Percentiles rank a stretch among this genome's conserved stretches.
Evolutionary conservation across 2,329 filamentous ascomycete genomes (phyloP).

Genomic region (Fusarium equiseti): DNA sequence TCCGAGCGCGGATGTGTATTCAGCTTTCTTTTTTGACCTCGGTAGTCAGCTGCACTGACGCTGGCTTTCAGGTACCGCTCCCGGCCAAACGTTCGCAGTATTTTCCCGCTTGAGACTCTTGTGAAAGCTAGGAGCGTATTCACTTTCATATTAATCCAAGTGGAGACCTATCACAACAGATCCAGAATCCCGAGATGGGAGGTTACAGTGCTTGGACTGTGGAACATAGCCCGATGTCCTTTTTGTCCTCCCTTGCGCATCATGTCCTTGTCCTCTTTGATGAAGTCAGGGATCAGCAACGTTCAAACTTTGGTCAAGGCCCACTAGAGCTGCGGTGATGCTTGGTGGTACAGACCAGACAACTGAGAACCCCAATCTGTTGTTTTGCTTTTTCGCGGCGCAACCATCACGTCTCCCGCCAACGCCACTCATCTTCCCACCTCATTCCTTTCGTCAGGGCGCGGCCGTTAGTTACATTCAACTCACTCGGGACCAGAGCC

Average conservation of each 20-base stretch:
- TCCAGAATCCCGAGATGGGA: conserved; percentile 29
- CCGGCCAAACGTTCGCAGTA: conserved; percentile 27
- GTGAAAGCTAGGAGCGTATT: conserved; percentile 19
- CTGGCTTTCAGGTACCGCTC: conserved; percentile 4
- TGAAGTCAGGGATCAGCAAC: conserved; percentile 31
- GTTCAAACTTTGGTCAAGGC: conserved; percentile 41
- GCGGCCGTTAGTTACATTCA: conserved; percentile 43
- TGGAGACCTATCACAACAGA: conserved; percentile 30
- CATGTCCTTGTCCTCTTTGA: conserved; percentile 12
- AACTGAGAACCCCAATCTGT: conserved; percentile 26
- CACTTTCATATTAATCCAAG: conserved; percentile 13
- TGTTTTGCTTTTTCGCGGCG: conserved; percentile 47
- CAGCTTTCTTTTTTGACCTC: conserved; percentile 11
- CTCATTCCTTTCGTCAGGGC: conserved; percentile 44
- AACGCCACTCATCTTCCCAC: conserved; percentile 44
- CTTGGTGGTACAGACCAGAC: conserved; percentile 31
- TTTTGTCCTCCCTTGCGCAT: conserved; percentile 35
- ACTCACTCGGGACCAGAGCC: conserved; percentile 6
- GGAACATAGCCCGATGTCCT: conserved; percentile 15
- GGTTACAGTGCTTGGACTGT: conserved; percentile 16
- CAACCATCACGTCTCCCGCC: conserved; percentile 42
- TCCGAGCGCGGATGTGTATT: conserved; percentile 23
- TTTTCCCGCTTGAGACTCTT: conserved; percentile 34
- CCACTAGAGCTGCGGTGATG: conserved; percentile 31
- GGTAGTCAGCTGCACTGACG: not conserved